These are phyloP conservation scores for Colletotrichum sp. DNA, from an alignment of 2,329 filamentous ascomycete genomes.

Conservation along the genomic window DNA sequence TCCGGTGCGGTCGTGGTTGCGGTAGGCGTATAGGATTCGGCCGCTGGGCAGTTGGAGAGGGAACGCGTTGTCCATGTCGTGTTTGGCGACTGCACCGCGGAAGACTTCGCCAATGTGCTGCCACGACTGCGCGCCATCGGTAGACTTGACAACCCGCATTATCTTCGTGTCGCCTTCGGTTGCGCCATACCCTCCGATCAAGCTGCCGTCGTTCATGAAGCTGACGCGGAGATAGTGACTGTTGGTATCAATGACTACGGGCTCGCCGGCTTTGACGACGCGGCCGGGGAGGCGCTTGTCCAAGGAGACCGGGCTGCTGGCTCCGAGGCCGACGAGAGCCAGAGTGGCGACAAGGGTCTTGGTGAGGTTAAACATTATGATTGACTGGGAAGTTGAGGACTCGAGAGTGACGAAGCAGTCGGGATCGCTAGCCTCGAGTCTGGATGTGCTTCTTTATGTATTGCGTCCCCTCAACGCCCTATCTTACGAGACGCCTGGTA, in stretches of 20 bases:
- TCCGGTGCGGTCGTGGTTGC: slow-evolving; percentile 35
- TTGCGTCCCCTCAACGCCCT: neutral
- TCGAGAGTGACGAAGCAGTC: neutral
- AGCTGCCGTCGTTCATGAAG: slow-evolving; percentile 26
- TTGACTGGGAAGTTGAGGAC: neutral
- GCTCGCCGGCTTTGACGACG: slow-evolving; percentile 19
- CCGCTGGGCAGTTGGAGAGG: slow-evolving; percentile 38
- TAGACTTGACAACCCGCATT: slow-evolving; percentile 28
- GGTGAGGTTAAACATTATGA: neutral
- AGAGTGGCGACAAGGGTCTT: neutral
- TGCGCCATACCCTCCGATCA: slow-evolving; percentile 34
- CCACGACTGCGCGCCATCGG: slow-evolving; percentile 33
- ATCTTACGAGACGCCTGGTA: neutral
- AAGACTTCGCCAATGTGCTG: slow-evolving; percentile 27
- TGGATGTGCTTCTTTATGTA: neutral
- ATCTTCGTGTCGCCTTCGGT: slow-evolving; percentile 25
- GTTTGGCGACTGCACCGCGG: slow-evolving; percentile 12
- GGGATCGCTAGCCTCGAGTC: neutral
- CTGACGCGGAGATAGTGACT: slow-evolving; percentile 35
- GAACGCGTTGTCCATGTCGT: slow-evolving; percentile 38
- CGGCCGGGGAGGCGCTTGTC: neutral
- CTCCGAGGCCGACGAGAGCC: neutral
- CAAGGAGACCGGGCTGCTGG: neutral
- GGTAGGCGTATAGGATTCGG: slow-evolving; percentile 39
- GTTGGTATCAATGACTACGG: slow-evolving; percentile 27